Evolutionary conservation across 2,329 filamentous ascomycete species (phyloP).

Genomic region (Zymoseptoria pseudotritici): DNA sequence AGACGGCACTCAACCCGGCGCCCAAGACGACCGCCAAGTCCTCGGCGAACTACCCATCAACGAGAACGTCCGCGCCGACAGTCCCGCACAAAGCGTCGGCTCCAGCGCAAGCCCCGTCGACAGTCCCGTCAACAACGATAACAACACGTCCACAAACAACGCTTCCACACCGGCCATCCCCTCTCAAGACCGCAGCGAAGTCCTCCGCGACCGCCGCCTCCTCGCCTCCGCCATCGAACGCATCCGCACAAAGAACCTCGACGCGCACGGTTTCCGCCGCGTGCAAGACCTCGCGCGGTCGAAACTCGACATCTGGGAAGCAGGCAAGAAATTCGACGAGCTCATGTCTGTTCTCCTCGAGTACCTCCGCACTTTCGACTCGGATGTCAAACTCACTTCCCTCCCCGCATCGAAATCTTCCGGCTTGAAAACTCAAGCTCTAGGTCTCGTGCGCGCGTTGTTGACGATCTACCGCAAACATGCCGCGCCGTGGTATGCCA

Average conservation of each 20-base stretch:
- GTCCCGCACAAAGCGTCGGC: constrained; percentile 23
- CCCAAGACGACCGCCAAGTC: constrained; percentile 33
- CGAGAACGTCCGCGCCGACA: constrained; percentile 32
- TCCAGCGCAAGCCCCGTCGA: constrained; percentile 24
- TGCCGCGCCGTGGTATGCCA: constrained; percentile 61
- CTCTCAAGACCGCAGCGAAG: constrained; percentile 35
- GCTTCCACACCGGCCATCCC: background rate
- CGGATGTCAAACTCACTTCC: constrained; percentile 36
- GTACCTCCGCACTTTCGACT: constrained; percentile 52
- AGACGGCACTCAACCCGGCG: constrained; percentile 24
- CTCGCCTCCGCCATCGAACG: constrained; percentile 68
- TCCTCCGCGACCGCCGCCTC: constrained; percentile 46
- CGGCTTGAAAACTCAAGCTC: constrained; percentile 61
- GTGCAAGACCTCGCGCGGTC: constrained; percentile 67
- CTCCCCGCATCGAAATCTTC: constrained; percentile 37
- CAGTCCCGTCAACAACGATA: constrained; percentile 21
- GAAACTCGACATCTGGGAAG: constrained; percentile 52
- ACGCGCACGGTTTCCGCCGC: constrained; percentile 73
- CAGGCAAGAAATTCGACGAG: constrained; percentile 62
- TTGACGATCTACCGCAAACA: constrained; percentile 59
- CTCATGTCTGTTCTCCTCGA: constrained; percentile 62
- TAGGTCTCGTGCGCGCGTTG: constrained; percentile 66
- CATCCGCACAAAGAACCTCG: constrained; percentile 63
- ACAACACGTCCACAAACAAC: constrained; percentile 8
- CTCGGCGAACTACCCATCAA: constrained; percentile 47